These are phyloP conservation scores for Panaeolus cyanescens DNA, from an alignment of 768 basidiomycete genomes.

Conservation along the genomic window DNA sequence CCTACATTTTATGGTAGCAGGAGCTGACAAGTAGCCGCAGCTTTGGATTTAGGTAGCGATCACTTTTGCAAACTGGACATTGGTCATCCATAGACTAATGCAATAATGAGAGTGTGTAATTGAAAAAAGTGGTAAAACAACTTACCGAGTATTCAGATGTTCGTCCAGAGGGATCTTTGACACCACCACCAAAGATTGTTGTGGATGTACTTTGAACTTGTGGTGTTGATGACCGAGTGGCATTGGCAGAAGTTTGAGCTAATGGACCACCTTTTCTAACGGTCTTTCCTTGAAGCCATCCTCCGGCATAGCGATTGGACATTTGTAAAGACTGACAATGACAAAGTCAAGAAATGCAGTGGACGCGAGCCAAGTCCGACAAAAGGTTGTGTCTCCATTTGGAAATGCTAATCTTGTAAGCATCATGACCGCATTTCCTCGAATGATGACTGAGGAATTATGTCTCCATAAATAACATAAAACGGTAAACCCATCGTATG, in stretches of 20 bases:
- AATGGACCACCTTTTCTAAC: constrained; percentile 64
- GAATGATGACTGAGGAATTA: neutral
- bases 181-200: constrained; percentile 79
- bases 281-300: constrained; percentile 77
- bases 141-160: constrained; percentile 81
- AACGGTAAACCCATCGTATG: neutral
- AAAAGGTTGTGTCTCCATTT: neutral
- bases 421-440: neutral
- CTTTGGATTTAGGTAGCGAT: constrained; percentile 94
- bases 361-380: neutral
- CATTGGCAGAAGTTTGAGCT: constrained; percentile 34
- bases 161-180: constrained; percentile 84
- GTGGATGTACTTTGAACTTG: constrained; percentile 73
- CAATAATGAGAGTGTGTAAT: neutral
- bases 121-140: constrained; percentile 10
- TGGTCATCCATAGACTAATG: constrained; percentile 85
- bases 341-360: neutral
- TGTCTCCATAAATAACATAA: neutral
- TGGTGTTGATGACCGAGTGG: constrained; percentile 63
- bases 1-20: constrained; percentile 98
- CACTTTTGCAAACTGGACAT: constrained; percentile 97
- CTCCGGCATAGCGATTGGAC: constrained; percentile 36
- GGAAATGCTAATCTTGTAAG: neutral
- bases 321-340: constrained; percentile 18
- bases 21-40: constrained; percentile 91